A percentile compares a stretch with the other conserved stretches of the same genome.
Conservation (phyloP, 345 rosid genomes). For the Gossypium arboreum region DNA sequence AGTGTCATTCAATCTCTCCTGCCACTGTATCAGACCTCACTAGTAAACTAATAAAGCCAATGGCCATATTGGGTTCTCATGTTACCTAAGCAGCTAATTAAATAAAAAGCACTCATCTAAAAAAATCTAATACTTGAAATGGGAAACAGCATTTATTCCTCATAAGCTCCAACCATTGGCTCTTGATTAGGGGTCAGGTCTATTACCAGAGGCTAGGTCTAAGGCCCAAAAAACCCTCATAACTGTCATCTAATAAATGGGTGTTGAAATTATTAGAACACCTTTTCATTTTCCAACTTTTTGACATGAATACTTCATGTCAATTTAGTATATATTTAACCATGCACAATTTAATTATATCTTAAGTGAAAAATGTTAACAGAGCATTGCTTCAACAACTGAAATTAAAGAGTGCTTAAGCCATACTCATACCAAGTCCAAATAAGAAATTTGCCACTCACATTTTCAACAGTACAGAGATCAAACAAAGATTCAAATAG, state of each 20-base stretch:
- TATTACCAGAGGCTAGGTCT: background rate
- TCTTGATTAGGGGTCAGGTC: background rate
- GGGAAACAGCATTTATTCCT: background rate
- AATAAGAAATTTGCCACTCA: slow-evolving; percentile 30
- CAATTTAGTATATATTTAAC: background rate
- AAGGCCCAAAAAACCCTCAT: background rate
- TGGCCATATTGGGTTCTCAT: background rate
- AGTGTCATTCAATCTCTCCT: background rate
- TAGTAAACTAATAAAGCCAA: background rate
- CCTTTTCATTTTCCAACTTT: background rate
- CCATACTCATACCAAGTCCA: background rate
- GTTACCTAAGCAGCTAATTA: background rate
- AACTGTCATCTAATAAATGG: background rate
- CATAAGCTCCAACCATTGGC: background rate
- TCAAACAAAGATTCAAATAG: slow-evolving; percentile 63
- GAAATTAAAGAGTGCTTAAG: background rate
- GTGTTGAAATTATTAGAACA: background rate
- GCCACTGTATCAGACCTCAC: background rate
- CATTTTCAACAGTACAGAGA: slow-evolving; percentile 61
- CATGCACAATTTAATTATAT: background rate
- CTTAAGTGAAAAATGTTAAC: background rate
- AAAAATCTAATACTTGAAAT: background rate
- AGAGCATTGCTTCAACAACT: background rate
- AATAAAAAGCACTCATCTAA: background rate
- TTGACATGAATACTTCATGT: background rate